Evolutionary conservation across 768 basidiomycete genomes (phyloP).

Genomic region (Ephemerocybe angulata): DNA sequence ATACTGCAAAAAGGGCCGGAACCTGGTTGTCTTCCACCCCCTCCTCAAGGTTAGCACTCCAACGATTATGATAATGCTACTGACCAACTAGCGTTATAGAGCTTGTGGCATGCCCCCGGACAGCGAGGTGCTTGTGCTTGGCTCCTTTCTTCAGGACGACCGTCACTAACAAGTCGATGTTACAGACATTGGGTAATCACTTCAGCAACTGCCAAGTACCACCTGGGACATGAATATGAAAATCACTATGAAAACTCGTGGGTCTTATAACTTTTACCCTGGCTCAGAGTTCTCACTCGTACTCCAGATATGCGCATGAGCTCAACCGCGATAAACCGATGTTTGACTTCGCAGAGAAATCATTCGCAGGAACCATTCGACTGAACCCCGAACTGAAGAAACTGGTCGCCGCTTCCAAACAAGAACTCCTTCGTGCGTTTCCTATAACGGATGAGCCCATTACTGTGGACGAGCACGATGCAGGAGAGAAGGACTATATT

Average conservation of each 20-base stretch:
- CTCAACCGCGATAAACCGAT: slow-evolving; percentile 57
- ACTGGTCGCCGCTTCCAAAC: slow-evolving; percentile 48
- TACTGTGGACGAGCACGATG: slow-evolving; percentile 7
- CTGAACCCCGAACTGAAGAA: slow-evolving; percentile 44
- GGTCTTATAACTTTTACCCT: slow-evolving; percentile 21
- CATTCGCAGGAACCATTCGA: slow-evolving; percentile 49
- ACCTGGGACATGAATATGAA: slow-evolving; percentile 52
- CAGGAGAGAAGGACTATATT: slow-evolving; percentile 34
- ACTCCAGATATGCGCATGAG: slow-evolving; percentile 46
- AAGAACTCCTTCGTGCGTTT: slow-evolving; percentile 36
- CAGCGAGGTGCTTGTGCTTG: slow-evolving; percentile 66
- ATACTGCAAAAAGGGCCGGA: slow-evolving; percentile 57
- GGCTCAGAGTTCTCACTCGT: neutral
- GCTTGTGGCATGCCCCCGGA: slow-evolving; percentile 68
- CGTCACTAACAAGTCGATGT: slow-evolving; percentile 8
- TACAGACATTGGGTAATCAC: slow-evolving; percentile 68
- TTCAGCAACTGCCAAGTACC: slow-evolving; percentile 62
- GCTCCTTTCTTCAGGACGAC: too few species aligned
- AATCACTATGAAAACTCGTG: slow-evolving; percentile 65
- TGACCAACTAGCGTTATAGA: slow-evolving; percentile 35
- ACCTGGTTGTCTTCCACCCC: slow-evolving; percentile 58
- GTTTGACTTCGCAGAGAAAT: slow-evolving; percentile 42
- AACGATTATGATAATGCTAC: neutral
- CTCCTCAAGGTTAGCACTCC: slow-evolving; percentile 49
- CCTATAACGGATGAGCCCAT: slow-evolving; percentile 12